phyloP scores from a whole-genome alignment of 345 rosid species.

The Populus alba region DNA sequence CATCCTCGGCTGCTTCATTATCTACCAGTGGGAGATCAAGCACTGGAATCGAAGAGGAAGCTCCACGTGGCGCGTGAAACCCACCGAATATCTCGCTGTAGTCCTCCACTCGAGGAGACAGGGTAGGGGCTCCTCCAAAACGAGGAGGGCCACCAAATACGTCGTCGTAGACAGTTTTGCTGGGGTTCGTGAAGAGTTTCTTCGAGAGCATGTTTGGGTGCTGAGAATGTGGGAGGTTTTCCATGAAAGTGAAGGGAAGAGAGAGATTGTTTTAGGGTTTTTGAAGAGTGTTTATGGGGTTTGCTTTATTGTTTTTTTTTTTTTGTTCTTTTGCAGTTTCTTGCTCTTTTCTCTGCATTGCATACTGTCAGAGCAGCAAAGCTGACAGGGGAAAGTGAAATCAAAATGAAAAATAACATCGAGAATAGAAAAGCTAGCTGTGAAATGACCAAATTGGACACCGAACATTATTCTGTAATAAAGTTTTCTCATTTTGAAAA shows the following conservation, averaged over 20 bases:
- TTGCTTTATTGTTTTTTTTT: not conserved
- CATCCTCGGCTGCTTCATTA: conserved; percentile 30
- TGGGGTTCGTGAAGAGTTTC: conserved; percentile 15
- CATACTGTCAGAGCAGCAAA: not conserved
- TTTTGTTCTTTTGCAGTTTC: not conserved
- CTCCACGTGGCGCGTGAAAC: conserved; percentile 62
- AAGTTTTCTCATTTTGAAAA: not conserved
- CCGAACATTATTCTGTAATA: conserved; percentile 11
- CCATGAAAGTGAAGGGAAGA: conserved; percentile 41
- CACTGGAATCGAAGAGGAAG: conserved; percentile 73
- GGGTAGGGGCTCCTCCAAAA: conserved; percentile 44
- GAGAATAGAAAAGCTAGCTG: not conserved
- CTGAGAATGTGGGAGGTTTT: conserved; percentile 57
- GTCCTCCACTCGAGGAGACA: conserved; percentile 85
- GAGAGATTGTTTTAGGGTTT: conserved; percentile 26
- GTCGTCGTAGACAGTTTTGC: conserved; percentile 60
- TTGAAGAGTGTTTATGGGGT: not conserved
- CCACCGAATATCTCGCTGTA: conserved; percentile 77
- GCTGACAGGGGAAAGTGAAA: not conserved
- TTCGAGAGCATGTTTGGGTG: conserved; percentile 38
- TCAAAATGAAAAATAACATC: not conserved
- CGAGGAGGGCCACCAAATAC: conserved; percentile 70
- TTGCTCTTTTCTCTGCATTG: conserved; percentile 3
- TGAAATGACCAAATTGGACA: conserved; percentile 32
- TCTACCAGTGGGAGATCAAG: conserved; percentile 73